Evolutionary conservation across 306 rosid species (phyloP).

Genomic region (Senna tora): DNA sequence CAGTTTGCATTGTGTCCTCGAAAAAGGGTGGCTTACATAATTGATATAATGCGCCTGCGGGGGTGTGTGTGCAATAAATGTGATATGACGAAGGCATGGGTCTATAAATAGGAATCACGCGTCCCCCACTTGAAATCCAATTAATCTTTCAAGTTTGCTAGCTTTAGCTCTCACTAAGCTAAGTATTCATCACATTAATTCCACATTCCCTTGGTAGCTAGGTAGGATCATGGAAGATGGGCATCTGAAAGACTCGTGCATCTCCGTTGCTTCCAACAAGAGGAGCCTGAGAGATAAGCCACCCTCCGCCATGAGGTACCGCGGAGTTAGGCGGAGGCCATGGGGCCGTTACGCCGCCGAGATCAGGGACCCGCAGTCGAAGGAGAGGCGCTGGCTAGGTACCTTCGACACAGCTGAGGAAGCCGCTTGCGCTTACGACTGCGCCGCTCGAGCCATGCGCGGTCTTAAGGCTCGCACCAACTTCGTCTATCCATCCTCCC

Average conservation of each 20-base stretch:
- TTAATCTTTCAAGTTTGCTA: too few species aligned
- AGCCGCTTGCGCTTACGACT: conserved; percentile 95
- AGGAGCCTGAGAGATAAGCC: conserved; percentile 42
- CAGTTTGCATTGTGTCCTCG: conserved; percentile 39
- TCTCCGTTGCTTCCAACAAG: conserved; percentile 39
- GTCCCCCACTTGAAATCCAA: too few species aligned
- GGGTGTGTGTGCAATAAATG: conserved; percentile 16
- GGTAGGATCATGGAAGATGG: conserved; percentile 90
- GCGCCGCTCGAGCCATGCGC: conserved; percentile 94
- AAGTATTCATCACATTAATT: too few species aligned
- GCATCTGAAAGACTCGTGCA: conserved; percentile 27
- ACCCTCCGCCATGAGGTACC: conserved; percentile 56
- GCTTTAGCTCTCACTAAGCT: too few species aligned
- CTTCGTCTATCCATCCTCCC: conserved; percentile 62
- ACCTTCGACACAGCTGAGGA: conserved; percentile 98
- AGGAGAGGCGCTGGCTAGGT: conserved; percentile 95
- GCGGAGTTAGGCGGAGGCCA: conserved; percentile 94
- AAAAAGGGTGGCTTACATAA: neutral
- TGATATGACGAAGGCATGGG: neutral
- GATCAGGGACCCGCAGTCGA: conserved; percentile 87
- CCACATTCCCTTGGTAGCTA: too few species aligned
- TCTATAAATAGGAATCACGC: conserved; percentile 29
- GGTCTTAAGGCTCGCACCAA: conserved; percentile 90
- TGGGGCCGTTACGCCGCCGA: conserved; percentile 99
- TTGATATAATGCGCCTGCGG: neutral